phyloP scores from a whole-genome alignment of 1,284 basidiomycete genomes.

The Boletus mariae region DNA sequence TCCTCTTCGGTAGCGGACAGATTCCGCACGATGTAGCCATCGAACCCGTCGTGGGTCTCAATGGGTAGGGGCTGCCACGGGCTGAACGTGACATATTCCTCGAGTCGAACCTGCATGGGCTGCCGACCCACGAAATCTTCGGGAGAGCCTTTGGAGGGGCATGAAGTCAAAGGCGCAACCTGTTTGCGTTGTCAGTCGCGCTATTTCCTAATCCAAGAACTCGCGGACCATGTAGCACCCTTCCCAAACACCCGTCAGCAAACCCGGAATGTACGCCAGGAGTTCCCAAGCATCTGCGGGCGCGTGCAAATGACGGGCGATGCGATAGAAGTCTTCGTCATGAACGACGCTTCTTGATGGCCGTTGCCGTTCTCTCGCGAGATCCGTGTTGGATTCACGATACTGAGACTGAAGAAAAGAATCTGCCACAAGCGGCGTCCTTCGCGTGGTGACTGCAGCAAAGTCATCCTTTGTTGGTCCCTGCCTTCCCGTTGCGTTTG shows the following conservation, averaged over 20 bases:
- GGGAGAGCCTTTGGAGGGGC: conserved; percentile 5
- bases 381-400: conserved; percentile 34
- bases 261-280: conserved; percentile 37
- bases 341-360: conserved; percentile 35
- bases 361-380: conserved; percentile 33
- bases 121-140: conserved; percentile 34
- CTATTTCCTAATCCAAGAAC: conserved; percentile 16
- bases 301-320: conserved; percentile 25
- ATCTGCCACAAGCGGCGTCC: conserved; percentile 47
- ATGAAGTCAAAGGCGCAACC: conserved; percentile 26
- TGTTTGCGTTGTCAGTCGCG: conserved; percentile 22
- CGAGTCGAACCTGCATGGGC: conserved; percentile 33
- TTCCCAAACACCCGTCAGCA: conserved; percentile 54
- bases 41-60: conserved; percentile 21
- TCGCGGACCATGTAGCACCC: conserved; percentile 49
- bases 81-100: conserved; percentile 30
- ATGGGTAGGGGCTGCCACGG: conserved; percentile 33
- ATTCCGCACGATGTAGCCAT: conserved; percentile 25
- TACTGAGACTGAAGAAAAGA: conserved; percentile 23
- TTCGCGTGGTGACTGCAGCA: conserved; percentile 27
- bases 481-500: conserved; percentile 37
- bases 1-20: conserved; percentile 24
- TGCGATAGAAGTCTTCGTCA: conserved; percentile 42
- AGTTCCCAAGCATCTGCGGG: conserved; percentile 28
- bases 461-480: conserved; percentile 55